Evolutionary conservation across 345 rosid genomes (phyloP), one percentile per base, ranked within the genome.

Genomic region (Lenwebbia sp.): DNA sequence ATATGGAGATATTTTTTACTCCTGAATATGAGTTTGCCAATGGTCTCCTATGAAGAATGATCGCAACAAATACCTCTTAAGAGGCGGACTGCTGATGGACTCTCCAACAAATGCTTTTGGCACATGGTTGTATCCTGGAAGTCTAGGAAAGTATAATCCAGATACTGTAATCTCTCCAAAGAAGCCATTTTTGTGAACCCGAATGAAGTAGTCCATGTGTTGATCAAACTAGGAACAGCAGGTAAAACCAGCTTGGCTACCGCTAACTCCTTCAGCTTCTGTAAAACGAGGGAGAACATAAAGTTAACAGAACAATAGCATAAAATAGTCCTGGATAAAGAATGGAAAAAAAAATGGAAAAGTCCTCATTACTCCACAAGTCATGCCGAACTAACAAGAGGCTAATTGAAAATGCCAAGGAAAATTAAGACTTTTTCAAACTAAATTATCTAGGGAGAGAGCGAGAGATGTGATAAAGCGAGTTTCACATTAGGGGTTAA

Each of bases 171-270:
- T 85, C 89, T 92, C 85, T 94, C 95, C 2, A 87, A 26, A 21
- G 76, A 85, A 33, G 88, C 84, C 92, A 92, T 89, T 84, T 83
- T 85, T 10, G 91, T 84, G 60, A 93, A 94, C 21, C 95, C 92
- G 54, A 94, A 94, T 28, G 90, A 89, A 26, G 85, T 60, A 26
- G 89, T 90, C 95, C 96, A 94, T 6, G 92, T 87, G 21, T 87
- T 70, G 7, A 94, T 47, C 17, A 85, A 83, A 54, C 62, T 52
- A 30, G 91, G 90, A 78, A 86, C 89, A 26, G 96, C 93, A 2
- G 95, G 95, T 60, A 94, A 85, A 82, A 90, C 54, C 74, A 94
- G 85, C 86, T 91, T 90, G 89, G 90, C 85, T 23, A 94, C 93
- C 47, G 93, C 95, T 74, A 92, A 62, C 85, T 83, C 86, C 57